phyloP scores from a whole-genome alignment of 192 early-diverging fungal genomes.

The Gamsiella multidivaricata region DNA sequence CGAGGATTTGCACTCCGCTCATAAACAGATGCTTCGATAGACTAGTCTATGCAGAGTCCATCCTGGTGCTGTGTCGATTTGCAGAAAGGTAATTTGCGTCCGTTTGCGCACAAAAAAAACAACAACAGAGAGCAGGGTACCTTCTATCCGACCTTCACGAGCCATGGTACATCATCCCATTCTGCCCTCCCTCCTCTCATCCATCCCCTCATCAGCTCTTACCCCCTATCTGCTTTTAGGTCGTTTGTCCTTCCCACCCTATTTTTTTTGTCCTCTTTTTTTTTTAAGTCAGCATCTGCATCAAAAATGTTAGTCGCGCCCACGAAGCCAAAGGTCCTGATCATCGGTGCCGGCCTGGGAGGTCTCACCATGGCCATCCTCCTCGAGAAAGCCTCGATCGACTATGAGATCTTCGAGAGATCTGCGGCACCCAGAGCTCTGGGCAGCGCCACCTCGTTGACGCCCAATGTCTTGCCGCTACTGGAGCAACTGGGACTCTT shows the following conservation, averaged over 20 bases:
- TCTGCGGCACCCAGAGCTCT: not conserved
- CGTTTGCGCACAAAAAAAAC: no score
- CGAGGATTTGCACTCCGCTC: no score
- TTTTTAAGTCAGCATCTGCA: not conserved
- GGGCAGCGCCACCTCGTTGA: not conserved
- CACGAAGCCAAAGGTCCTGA: slow-evolving; percentile 1
- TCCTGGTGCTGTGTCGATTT: no score
- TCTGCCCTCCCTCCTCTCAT: not conserved
- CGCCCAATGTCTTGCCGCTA: not conserved
- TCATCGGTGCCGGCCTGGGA: slow-evolving; percentile 6
- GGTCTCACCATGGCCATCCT: slow-evolving; percentile 4
- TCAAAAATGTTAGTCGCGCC: no score
- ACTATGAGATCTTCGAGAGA: slow-evolving; percentile 6
- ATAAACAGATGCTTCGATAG: no score
- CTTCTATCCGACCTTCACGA: no score
- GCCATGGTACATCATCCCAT: not conserved
- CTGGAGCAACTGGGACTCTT: not conserved
- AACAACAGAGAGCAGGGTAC: no score
- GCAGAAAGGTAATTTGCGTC: no score
- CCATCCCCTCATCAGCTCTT: not conserved
- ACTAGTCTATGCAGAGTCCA: no score
- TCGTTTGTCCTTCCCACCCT: not conserved
- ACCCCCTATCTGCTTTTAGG: not conserved
- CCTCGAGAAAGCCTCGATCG: slow-evolving; percentile 4
- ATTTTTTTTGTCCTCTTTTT: no score